Evolutionary conservation across 73 alveolate species (phyloP).

Genomic region (Paramecium tetraurelia): DNA sequence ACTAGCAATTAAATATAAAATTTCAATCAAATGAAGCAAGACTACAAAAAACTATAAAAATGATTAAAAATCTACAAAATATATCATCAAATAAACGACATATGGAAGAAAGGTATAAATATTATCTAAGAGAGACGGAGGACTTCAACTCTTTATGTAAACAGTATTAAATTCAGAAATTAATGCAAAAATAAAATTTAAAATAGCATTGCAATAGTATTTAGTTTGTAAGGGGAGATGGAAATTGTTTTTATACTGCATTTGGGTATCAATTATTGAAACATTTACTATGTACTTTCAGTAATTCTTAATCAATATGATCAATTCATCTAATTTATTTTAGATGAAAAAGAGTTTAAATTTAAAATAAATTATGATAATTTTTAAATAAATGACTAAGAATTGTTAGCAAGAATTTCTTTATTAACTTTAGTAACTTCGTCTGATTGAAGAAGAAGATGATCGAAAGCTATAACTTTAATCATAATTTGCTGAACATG

Average conservation of each 20-base stretch:
- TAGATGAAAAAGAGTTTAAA: neutral
- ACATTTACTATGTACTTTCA: neutral
- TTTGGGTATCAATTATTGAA: neutral
- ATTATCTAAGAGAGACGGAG: neutral
- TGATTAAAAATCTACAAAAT: neutral
- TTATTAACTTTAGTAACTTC: neutral
- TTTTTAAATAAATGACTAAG: neutral
- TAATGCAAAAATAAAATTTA: neutral
- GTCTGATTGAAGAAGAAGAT: neutral
- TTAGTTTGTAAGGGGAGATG: constrained; percentile 17
- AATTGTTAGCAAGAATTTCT: neutral
- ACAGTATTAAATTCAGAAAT: neutral
- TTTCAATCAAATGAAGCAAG: neutral
- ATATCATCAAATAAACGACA: neutral
- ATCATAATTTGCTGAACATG: neutral
- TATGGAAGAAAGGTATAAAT: neutral
- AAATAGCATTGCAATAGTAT: neutral
- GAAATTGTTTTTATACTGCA: neutral
- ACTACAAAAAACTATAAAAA: neutral
- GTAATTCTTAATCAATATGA: neutral
- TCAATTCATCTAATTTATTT: neutral
- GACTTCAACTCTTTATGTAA: neutral
- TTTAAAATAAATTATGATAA: neutral
- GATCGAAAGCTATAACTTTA: neutral
- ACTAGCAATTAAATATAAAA: neutral